Conservation (phyloP, 768 basidiomycete genomes). For the Phaeotremella fagi region DNA sequence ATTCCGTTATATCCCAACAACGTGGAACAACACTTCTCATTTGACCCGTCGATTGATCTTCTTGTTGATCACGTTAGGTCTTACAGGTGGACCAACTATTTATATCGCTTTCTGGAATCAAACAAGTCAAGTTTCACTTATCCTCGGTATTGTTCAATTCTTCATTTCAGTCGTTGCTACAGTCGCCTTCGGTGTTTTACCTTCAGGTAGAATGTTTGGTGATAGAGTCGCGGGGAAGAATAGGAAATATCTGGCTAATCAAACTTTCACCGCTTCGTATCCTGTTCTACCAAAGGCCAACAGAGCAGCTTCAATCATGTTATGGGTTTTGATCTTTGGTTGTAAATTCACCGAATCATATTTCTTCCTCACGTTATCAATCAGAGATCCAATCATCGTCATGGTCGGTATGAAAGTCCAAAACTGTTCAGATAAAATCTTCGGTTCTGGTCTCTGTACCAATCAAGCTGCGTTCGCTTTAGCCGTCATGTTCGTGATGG, state of each 20-base stretch:
- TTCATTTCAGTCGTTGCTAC: conserved; percentile 84
- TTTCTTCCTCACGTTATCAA: conserved; percentile 94
- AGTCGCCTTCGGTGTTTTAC: conserved; percentile 81
- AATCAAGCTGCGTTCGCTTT: conserved; percentile 94
- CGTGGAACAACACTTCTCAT: conserved; percentile 98
- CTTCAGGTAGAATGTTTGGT: conserved; percentile 97
- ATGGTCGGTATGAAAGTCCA: conserved; percentile 97
- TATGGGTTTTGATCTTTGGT: conserved; percentile 91
- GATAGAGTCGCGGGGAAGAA: conserved; percentile 93
- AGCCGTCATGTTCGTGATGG: conserved; percentile 99
- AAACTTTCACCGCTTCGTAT: conserved; percentile 97
- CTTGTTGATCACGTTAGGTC: conserved; percentile 78
- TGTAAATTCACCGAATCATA: conserved; percentile 97
- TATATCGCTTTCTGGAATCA: conserved; percentile 86
- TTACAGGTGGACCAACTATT: conserved; percentile 89
- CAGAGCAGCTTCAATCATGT: conserved; percentile 69
- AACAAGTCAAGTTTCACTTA: conserved; percentile 63
- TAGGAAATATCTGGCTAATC: conserved; percentile 93
- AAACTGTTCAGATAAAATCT: conserved; percentile 78
- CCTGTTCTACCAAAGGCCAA: conserved; percentile 61
- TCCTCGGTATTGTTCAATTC: conserved; percentile 94
- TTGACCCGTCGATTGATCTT: conserved; percentile 86
- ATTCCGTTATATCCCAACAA: conserved; percentile 95
- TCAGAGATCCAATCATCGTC: conserved; percentile 84
- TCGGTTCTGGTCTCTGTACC: conserved; percentile 74